A percentile compares a stretch with the other conserved stretches of the same genome.
phyloP scores from a whole-genome alignment of 2,329 filamentous ascomycete genomes.

The Colletotrichum orbiculare region DNA sequence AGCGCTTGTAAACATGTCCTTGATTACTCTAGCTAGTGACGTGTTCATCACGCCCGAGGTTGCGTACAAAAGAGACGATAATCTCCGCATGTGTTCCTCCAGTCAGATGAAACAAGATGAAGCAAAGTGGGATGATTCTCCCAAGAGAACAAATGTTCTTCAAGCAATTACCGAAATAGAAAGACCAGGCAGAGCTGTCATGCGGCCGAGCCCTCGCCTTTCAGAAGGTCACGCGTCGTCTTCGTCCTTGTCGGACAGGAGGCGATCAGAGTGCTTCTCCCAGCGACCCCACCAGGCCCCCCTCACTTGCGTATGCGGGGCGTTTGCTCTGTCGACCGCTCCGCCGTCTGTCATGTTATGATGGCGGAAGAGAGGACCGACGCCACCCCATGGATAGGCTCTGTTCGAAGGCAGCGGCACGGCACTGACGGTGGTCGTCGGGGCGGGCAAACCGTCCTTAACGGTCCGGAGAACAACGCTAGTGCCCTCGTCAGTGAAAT shows the following conservation, averaged over 20 bases:
- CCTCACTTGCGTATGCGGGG: background rate
- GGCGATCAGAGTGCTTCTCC: constrained; percentile 13
- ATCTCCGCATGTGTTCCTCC: background rate
- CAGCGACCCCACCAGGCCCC: constrained; percentile 24
- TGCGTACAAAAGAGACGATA: constrained; percentile 6
- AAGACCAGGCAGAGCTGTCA: background rate
- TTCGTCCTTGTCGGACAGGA: background rate
- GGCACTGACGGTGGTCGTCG: constrained; percentile 28
- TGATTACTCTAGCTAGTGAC: constrained; percentile 15
- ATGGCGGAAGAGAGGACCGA: constrained; percentile 49
- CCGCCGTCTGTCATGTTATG: constrained; percentile 43
- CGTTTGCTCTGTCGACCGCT: background rate
- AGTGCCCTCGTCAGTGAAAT: background rate
- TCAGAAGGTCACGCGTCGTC: background rate
- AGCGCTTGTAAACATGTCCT: background rate
- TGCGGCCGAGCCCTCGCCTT: background rate
- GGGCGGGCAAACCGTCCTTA: background rate
- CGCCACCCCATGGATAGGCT: constrained; percentile 51
- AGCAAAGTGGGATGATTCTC: background rate
- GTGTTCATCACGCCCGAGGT: background rate
- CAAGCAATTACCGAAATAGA: background rate
- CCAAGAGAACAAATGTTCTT: background rate
- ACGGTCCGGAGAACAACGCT: background rate
- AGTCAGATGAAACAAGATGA: background rate
- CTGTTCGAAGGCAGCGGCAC: constrained; percentile 43